Conservation (phyloP, 441 rosid genomes). For the Eruca vesicaria region DNA sequence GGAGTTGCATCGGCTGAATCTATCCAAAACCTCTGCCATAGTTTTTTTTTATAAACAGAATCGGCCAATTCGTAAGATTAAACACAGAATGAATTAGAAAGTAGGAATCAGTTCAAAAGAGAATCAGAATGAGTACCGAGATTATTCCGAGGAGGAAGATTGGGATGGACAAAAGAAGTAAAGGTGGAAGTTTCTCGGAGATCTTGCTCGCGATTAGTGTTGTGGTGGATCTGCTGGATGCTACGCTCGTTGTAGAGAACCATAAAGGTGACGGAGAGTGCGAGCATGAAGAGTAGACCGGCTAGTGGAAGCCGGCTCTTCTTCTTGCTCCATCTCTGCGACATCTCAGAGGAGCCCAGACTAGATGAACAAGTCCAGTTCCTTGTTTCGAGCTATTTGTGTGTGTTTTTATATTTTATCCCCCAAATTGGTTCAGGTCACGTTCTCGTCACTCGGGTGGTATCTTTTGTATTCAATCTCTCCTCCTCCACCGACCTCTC, state of each 20-base stretch:
- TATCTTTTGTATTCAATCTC: neutral
- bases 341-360: constrained; percentile 28
- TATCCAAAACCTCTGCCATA: constrained; percentile 65
- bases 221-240: constrained; percentile 53
- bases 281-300: constrained; percentile 45
- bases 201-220: neutral
- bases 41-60: neutral
- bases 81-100: neutral
- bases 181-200: constrained; percentile 24
- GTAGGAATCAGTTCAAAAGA: neutral
- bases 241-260: constrained; percentile 61
- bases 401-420: neutral
- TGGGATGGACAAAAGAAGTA: constrained; percentile 51
- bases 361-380: neutral
- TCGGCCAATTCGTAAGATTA: neutral
- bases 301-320: constrained; percentile 61
- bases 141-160: constrained; percentile 35
- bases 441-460: neutral
- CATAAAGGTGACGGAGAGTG: constrained; percentile 43
- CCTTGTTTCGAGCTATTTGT: neutral
- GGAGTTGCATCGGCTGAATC: constrained; percentile 73
- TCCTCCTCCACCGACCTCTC: neutral
- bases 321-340: constrained; percentile 75
- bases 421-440: neutral
- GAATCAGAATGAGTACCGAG: constrained; percentile 36